These are phyloP conservation scores for Emericellopsis cladophorae DNA, from an alignment of 2,329 filamentous ascomycete genomes.

Conservation along the genomic window DNA sequence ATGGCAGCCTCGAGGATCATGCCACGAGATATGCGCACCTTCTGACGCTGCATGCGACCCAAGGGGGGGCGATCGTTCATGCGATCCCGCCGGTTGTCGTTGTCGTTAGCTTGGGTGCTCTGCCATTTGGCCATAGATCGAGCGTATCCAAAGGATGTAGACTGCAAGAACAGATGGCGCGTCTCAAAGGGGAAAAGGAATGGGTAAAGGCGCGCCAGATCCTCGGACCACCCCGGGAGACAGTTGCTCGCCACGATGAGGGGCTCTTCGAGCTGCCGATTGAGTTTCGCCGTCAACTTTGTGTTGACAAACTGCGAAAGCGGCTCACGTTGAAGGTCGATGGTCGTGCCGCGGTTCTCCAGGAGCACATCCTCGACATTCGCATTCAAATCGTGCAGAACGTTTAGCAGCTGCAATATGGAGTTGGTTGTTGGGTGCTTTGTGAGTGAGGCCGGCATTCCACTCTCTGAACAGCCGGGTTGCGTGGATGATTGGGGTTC, in stretches of 20 bases:
- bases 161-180: constrained; percentile 90
- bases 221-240: constrained; percentile 89
- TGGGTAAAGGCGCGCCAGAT: constrained; percentile 82
- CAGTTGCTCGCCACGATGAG: constrained; percentile 95
- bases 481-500: constrained; percentile 48
- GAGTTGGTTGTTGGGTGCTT: constrained; percentile 76
- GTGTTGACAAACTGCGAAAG: constrained; percentile 95
- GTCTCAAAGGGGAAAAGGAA: constrained; percentile 99
- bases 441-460: constrained; percentile 65
- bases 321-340: constrained; percentile 67
- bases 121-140: constrained; percentile 97
- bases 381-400: constrained; percentile 83
- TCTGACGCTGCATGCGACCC: constrained; percentile 84
- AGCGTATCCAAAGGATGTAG: constrained; percentile 95
- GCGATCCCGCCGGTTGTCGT: constrained; percentile 65
- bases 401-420: constrained; percentile 78
- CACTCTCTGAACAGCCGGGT: constrained; percentile 39
- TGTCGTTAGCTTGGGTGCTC: constrained; percentile 67
- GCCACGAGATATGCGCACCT: constrained; percentile 91
- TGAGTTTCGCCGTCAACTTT: constrained; percentile 94
- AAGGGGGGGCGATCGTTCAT: constrained; percentile 87
- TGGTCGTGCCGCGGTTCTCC: constrained; percentile 53
- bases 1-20: constrained; percentile 92
- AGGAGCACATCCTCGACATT: constrained; percentile 85
- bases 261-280: constrained; percentile 91